A percentile compares a stretch with the other conserved stretches of the same genome.
These are phyloP conservation scores for Carex parvula DNA, from an alignment of 176 grass and related monocot genomes.

Conservation along the genomic window DNA sequence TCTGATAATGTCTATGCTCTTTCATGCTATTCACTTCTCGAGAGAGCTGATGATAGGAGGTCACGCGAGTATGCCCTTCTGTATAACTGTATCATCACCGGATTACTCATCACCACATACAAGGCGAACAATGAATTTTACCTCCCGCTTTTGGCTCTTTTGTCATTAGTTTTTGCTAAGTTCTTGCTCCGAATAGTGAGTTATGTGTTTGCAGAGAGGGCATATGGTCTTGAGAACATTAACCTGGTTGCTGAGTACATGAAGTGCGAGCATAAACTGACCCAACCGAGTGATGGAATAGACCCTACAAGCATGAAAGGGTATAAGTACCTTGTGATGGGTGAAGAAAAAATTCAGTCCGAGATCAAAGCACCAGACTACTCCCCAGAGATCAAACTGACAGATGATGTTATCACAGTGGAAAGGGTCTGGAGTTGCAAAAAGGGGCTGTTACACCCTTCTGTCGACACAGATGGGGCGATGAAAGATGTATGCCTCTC, in stretches of 20 bases:
- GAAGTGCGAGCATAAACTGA: conserved; percentile 28
- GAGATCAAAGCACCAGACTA: neutral
- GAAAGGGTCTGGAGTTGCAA: conserved; percentile 29
- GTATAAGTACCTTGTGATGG: conserved; percentile 39
- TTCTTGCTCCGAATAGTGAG: conserved; percentile 32
- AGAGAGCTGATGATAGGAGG: neutral
- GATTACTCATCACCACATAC: neutral
- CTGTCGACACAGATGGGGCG: neutral
- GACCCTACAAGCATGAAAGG: conserved; percentile 6
- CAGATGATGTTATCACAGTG: conserved; percentile 10
- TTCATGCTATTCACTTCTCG: neutral
- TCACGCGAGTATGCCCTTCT: neutral
- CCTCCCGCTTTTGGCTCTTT: conserved; percentile 32
- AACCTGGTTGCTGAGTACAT: conserved; percentile 37
- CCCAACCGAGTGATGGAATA: neutral
- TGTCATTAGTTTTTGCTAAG: conserved; percentile 35
- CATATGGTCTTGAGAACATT: conserved; percentile 29
- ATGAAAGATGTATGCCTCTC: conserved; percentile 46
- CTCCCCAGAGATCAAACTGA: neutral
- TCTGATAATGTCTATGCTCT: neutral
- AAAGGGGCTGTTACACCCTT: neutral
- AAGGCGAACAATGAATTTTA: conserved; percentile 20
- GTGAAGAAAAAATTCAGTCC: conserved; percentile 2
- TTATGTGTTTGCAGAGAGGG: conserved; percentile 10
- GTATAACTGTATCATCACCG: neutral